Base-by-base conservation (phyloP, 1,284 basidiomycete species). In the Acaromyces ingoldii region DNA sequence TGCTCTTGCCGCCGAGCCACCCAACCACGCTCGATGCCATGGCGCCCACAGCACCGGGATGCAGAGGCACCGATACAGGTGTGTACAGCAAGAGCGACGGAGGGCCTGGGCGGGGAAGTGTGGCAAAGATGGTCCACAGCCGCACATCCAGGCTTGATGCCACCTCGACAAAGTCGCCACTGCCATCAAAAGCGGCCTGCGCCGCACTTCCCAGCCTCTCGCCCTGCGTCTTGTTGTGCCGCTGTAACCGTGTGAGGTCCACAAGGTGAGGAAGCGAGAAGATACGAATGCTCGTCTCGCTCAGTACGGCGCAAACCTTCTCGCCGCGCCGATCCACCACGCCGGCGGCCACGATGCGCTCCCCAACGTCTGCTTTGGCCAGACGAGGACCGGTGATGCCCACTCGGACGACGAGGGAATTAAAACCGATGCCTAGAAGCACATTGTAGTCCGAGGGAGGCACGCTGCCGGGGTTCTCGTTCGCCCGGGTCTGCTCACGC, bases 111-210 rank as follows among this genome's bases (percentile, higher is more conserved):
- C 70, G 54, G 7, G 60, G 62, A 28, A 60, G 50, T 13, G 60
- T 55, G 1, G 56, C 67, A 51, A 72, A 65, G 25, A 58, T 54
- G 9, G 69, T 65, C 70, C 69, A 74, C 5, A 72, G 36, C 4
- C 66, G 60, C 33, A 69, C 60, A 49, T 74, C 70, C 5, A 67
- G 56, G 37, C 62, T 65, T 50, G 62, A 60, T 40, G 49, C 55
- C 4, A 67, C 50, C 55, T 74, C 70, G 36, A 72, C 36, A 45
- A 72, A 65, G 53, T 69, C 65, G 38, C 71, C 71, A 36, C 13
- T 61, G 50, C 10, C 45, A 17, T 40, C 45, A 9, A 28, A 28
- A 33, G 64, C 67, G 15, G 25, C 15, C 2, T 42, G 49, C 28
- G 38, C 30, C 11, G 38, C 28, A n/a, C n/a, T n/a, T n/a, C n/a